A percentile compares a stretch with the other conserved stretches of the same genome.
phyloP scores from a whole-genome alignment of 257 asterid genomes.

The Anisodus acutangulus region DNA sequence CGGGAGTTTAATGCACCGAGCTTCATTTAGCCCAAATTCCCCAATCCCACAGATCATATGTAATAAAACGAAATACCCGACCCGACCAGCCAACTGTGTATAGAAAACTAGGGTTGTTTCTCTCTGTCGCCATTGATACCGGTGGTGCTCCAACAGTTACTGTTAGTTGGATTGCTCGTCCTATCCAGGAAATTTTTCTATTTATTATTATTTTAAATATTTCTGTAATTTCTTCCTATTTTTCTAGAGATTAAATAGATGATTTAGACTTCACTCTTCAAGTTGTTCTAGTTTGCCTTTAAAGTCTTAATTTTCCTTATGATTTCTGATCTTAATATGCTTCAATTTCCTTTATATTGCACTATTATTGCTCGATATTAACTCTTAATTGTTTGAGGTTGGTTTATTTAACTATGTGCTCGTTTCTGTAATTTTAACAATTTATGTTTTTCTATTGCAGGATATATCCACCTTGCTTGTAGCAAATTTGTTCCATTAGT shows the following conservation, averaged over 20 bases:
- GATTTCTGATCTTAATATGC: background rate
- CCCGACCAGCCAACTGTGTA: background rate
- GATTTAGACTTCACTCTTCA: background rate
- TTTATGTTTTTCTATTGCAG: slow-evolving; percentile 14
- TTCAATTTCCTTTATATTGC: background rate
- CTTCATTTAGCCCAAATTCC: background rate
- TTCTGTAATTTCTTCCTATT: background rate
- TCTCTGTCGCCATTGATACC: background rate
- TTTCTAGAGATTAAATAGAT: background rate
- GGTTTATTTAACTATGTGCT: background rate
- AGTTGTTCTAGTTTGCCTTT: background rate
- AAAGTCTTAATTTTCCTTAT: background rate
- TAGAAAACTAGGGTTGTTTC: background rate
- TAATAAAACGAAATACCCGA: background rate
- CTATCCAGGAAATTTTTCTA: background rate
- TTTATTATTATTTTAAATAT: background rate
- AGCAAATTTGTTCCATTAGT: background rate
- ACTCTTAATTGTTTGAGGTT: background rate
- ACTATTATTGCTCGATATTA: background rate
- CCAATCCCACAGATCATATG: background rate
- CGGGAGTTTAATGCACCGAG: too few relatives aligned
- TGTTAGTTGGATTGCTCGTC: background rate
- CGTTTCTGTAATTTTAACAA: background rate
- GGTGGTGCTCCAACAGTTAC: background rate
- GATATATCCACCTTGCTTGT: background rate